Percentiles rank a stretch among this genome's conserved stretches.
phyloP scores from a whole-genome alignment of 352 stramenopile species.

The Pilasporangium apinafurcum region DNA sequence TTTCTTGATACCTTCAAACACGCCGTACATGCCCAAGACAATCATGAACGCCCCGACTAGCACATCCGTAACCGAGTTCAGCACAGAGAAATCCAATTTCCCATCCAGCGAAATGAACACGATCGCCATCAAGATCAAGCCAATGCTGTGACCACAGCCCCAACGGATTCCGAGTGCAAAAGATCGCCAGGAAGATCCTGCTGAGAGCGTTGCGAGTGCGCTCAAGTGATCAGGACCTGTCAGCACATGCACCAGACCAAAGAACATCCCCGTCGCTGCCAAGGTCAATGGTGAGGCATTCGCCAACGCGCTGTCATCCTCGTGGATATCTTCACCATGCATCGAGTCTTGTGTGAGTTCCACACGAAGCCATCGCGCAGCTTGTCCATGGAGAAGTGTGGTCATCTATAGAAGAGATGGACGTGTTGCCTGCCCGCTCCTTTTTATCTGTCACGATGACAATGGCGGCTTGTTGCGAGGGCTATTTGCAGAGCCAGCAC shows the following conservation, averaged over 20 bases:
- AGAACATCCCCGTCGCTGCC: constrained; percentile 45
- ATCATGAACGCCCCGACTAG: constrained; percentile 68
- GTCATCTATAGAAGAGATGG: too few species aligned
- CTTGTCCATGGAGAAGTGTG: too few species aligned
- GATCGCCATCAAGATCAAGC: constrained; percentile 67
- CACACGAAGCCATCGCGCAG: constrained; percentile 27
- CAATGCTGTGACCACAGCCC: constrained; percentile 85
- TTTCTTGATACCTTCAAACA: constrained; percentile 62
- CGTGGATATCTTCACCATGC: constrained; percentile 14
- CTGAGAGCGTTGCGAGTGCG: constrained; percentile 75
- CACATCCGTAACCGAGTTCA: constrained; percentile 53
- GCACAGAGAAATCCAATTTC: constrained; percentile 44
- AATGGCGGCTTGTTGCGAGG: too few species aligned
- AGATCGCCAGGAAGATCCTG: constrained; percentile 61
- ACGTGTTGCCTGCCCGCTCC: too few species aligned
- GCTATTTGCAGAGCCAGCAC: too few species aligned
- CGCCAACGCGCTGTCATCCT: constrained; percentile 18
- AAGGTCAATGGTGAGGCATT: constrained; percentile 31
- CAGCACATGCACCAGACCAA: constrained; percentile 59
- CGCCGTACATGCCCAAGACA: constrained; percentile 47
- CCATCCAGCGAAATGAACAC: constrained; percentile 56
- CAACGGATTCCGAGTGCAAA: constrained; percentile 84
- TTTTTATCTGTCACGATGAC: too few species aligned
- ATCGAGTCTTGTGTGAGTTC: constrained; percentile 14
- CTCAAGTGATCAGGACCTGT: constrained; percentile 83